Percentiles rank a stretch among this genome's conserved stretches.
Conservation (phyloP, 345 rosid genomes). For the Cardiospermum halicacabum region DNA sequence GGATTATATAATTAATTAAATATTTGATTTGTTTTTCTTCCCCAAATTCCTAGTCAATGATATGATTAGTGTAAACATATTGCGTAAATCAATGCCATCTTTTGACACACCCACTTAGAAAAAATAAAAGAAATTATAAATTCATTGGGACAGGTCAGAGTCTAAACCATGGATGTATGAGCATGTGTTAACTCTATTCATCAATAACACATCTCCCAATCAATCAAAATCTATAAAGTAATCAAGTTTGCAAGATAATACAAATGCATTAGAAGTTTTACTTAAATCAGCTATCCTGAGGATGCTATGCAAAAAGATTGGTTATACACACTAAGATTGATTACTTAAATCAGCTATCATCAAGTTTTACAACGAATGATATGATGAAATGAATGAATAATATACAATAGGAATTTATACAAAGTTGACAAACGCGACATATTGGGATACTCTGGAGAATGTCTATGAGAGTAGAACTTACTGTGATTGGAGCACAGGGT, state of each 20-base stretch:
- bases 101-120: not conserved
- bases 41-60: conserved; percentile 23
- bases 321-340: not conserved
- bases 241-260: no score
- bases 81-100: conserved; percentile 21
- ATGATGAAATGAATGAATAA: not conserved
- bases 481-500: not conserved
- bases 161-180: no score
- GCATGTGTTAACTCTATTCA: no score
- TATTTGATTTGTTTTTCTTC: conserved; percentile 1
- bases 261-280: no score
- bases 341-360: not conserved
- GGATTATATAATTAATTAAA: not conserved
- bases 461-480: not conserved
- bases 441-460: not conserved
- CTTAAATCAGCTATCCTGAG: not conserved
- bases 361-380: no score
- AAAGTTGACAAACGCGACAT: not conserved
- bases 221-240: no score
- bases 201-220: no score
- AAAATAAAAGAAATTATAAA: no score
- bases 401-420: not conserved
- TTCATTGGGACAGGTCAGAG: no score
- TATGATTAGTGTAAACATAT: conserved; percentile 11
- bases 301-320: not conserved